Evolutionary conservation across 805 yeast species (phyloP).

Genomic region (Teunomyces pallodes): DNA sequence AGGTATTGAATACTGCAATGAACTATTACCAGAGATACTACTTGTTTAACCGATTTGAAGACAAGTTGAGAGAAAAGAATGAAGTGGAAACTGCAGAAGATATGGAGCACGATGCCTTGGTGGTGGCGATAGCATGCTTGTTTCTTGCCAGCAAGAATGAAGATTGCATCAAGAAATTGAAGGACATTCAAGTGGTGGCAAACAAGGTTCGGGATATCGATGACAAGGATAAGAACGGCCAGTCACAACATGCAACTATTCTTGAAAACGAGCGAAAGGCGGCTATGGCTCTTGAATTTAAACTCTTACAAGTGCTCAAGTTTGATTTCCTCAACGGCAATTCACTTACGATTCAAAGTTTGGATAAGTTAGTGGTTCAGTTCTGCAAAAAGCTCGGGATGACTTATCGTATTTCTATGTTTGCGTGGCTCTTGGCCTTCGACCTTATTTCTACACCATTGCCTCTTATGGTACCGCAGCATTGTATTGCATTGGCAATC

Average conservation of each 20-base stretch:
- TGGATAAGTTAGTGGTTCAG: slow-evolving; percentile 66
- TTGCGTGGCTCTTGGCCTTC: slow-evolving; percentile 74
- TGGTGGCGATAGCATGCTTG: slow-evolving; percentile 67
- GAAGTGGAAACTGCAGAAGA: slow-evolving; percentile 22
- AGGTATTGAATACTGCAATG: slow-evolving; percentile 69
- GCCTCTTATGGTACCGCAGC: slow-evolving; percentile 68
- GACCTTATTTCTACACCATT: slow-evolving; percentile 73
- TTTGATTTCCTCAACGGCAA: slow-evolving; percentile 76
- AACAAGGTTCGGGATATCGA: slow-evolving; percentile 39
- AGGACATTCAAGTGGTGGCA: slow-evolving; percentile 56
- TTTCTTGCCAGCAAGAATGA: slow-evolving; percentile 75
- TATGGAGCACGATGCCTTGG: slow-evolving; percentile 45
- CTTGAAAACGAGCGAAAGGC: slow-evolving; percentile 56
- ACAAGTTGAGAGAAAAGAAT: slow-evolving; percentile 21
- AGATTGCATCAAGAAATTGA: slow-evolving; percentile 75
- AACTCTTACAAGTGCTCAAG: slow-evolving; percentile 69
- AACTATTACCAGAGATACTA: slow-evolving; percentile 69
- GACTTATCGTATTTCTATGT: slow-evolving; percentile 46
- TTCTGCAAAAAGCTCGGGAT: slow-evolving; percentile 50
- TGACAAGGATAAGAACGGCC: slow-evolving; percentile 27
- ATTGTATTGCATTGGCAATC: slow-evolving; percentile 68
- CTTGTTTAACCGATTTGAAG: slow-evolving; percentile 60
- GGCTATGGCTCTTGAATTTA: slow-evolving; percentile 63
- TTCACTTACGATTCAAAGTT: slow-evolving; percentile 25
- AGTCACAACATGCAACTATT: not conserved